Conservation (phyloP, 2,329 filamentous ascomycete species). For the Talaromyces marneffei region DNA sequence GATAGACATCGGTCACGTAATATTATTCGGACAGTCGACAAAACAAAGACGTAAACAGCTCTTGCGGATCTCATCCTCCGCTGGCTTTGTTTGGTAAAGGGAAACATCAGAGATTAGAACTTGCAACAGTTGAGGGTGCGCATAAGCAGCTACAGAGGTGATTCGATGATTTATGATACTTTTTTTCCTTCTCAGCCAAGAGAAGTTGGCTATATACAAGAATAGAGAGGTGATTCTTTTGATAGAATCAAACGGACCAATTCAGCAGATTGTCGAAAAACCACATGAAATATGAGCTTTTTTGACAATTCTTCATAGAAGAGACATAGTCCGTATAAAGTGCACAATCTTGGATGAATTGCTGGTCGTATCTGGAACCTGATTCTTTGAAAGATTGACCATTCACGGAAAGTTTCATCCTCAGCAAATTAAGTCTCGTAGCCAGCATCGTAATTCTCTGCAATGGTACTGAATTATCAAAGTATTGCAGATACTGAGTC, state of each 20-base stretch:
- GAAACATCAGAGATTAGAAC: background rate
- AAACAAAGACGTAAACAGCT: background rate
- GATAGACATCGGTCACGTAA: background rate
- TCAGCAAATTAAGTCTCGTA: background rate
- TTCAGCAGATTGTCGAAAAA: conserved; percentile 1
- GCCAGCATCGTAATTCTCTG: background rate
- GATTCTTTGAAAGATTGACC: conserved; percentile 6
- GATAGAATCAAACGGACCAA: conserved; percentile 1
- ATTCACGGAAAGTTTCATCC: background rate
- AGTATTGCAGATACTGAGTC: conserved; percentile 16
- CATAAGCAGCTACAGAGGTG: background rate
- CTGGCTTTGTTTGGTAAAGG: background rate
- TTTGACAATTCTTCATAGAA: conserved; percentile 3
- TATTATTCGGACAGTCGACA: background rate
- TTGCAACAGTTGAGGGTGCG: background rate
- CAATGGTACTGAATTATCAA: conserved; percentile 11
- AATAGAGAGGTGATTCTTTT: background rate
- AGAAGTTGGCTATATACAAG: background rate
- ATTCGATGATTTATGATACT: background rate
- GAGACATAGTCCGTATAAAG: conserved; percentile 1
- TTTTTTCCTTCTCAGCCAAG: background rate
- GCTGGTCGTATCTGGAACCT: conserved; percentile 1
- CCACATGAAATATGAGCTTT: conserved; percentile 4
- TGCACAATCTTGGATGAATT: conserved; percentile 5
- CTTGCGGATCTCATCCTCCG: background rate